These are phyloP conservation scores for Nakaseomyces glabratus DNA, from an alignment of 1,139 yeast species.

Conservation along the genomic window DNA sequence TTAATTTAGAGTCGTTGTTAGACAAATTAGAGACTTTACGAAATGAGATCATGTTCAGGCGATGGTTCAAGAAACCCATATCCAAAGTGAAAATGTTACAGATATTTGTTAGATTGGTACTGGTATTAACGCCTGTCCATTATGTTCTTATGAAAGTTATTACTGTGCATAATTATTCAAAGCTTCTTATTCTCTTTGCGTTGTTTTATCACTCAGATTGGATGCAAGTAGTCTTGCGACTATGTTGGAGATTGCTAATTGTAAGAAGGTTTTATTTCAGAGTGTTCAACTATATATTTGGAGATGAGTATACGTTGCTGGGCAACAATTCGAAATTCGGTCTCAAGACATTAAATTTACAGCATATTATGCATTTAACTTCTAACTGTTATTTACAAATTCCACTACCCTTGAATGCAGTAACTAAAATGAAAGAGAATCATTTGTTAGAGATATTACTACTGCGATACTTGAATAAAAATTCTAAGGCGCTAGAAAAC, in stretches of 20 bases:
- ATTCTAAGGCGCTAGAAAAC: no score
- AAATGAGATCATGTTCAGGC: constrained; percentile 11
- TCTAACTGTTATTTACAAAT: constrained; percentile 2
- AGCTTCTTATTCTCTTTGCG: constrained; percentile 9
- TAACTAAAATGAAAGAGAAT: constrained; percentile 3
- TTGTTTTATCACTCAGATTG: constrained; percentile 23
- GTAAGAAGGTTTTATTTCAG: constrained; percentile 17
- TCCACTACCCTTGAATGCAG: constrained; percentile 1
- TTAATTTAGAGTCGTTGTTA: constrained; percentile 21
- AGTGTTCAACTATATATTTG: constrained; percentile 9
- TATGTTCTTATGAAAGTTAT: constrained; percentile 12
- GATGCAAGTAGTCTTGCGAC: constrained; percentile 23
- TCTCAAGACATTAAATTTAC: constrained; percentile 1
- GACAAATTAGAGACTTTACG: constrained; percentile 21
- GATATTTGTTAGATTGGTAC: constrained; percentile 3
- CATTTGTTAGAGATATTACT: constrained; percentile 2
- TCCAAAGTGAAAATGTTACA: constrained; percentile 2
- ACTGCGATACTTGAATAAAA: background rate
- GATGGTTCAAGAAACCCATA: constrained; percentile 7
- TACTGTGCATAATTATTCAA: constrained; percentile 13
- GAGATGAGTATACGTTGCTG: constrained; percentile 1
- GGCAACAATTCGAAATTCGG: constrained; percentile 6
- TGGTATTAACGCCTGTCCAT: constrained; percentile 14
- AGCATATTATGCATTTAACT: constrained; percentile 7
- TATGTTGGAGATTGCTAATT: constrained; percentile 25